Base-by-base conservation (phyloP, 331 rosid species). In the Quercus tomentella region DNA sequence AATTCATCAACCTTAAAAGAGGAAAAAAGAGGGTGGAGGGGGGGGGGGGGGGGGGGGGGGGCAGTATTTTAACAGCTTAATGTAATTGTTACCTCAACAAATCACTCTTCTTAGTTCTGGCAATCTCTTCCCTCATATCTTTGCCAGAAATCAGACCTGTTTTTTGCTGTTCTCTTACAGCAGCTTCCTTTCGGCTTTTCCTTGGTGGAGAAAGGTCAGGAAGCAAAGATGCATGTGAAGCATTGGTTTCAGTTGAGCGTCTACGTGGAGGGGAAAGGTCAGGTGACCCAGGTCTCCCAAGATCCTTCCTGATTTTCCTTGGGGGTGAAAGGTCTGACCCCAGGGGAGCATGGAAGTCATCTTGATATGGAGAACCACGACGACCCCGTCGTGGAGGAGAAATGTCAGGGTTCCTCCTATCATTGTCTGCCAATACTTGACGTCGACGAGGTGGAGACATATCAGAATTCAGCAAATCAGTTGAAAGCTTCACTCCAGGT, bases 121-220 rank as follows among this genome's bases (percentile, higher is more conserved):
- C 82, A 80, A 91, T 88, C 84, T 96, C 98, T 56, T 91, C 89
- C 65, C 90, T 87, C 45, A 93, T 87, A 25, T 95, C 98, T 84
- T 72, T 58, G 63, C 96, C 97, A 82, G 98, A 85, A 30, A 91
- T 80, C 79, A 95, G 79, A 73, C 96, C 98, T 56, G 94, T 93
- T 82, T 84, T 95, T 35, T 15, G 73, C 12, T 76, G 77, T 73
- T 82, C 89, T 70, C 79, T 84, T 37, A 43, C 54, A 25, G 92
- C 74, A 67, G 17, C 20, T 60, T 82, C 86, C 83, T 86, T 89
- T 30, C 73, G 67, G 54, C 82, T 87, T 78, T 87, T 88, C 86
- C 97, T 82, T 4, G 84, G 96, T n/a, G 94, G 97, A 82, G 94
- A 89, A 71, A 88, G 83, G 78, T 89, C 96, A 31, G 51, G 71